Base-by-base conservation (phyloP, 495 filamentous ascomycete genomes). In the Penicillium herquei region DNA sequence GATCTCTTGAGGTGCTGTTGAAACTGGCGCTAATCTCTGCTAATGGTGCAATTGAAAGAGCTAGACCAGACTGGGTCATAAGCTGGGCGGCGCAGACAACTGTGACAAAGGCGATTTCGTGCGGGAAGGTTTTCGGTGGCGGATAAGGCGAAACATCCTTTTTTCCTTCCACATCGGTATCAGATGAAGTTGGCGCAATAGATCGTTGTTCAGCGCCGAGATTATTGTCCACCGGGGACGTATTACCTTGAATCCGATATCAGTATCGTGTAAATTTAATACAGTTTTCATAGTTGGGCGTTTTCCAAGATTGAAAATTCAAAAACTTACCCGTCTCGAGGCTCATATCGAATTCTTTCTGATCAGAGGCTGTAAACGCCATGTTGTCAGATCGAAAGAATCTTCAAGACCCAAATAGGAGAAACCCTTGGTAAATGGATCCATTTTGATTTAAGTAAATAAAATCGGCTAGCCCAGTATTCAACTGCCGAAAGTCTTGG, bases 1-100 rank as follows among this genome's bases (percentile, higher is more conserved):
- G 58, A 37, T 73, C 62, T 16, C 65, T 53, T 0, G 63, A 47
- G 6, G 51, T 44, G 34, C 31, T 55, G 35, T 55, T 45, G 55
- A 61, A 64, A 21, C 52, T 61, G 1, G 39, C 14, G 3, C 54
- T 47, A 10, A 64, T 61, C 7, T 51, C 39, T 40, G 54, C 10
- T 14, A 55, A 42, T 26, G 59, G 59, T 30, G 49, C 59, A 21
- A 62, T 62, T 0, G 59, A 55, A 16, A 62, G 42, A 1, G 55
- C 18, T 21, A 62, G 43, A 13, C 59, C 59, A 13, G 54, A 51
- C 45, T 62, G 59, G 3, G 59, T 62, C 55, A 62, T 55, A 14
- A 62, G 39, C 39, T 62, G 59, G 9, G 59, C 59, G 21, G 49
- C 31, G n/a, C 52, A 61, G 39, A 56, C 55, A n/a, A 57, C 43